Evolutionary conservation across 768 basidiomycete genomes (phyloP), one percentile per base, ranked within the genome.

Genomic region (Pisolithus albus): DNA sequence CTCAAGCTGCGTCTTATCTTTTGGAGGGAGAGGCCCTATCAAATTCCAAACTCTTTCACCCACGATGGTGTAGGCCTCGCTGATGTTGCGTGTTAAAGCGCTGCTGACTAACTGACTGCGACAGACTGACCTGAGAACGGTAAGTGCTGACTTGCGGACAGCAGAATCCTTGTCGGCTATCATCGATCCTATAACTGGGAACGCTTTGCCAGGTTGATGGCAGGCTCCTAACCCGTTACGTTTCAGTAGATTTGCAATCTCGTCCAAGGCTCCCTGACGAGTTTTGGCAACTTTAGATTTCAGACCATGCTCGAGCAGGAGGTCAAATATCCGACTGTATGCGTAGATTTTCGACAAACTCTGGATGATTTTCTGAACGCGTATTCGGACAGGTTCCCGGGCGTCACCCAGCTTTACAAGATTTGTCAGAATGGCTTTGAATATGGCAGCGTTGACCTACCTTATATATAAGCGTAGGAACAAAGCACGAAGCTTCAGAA

Each of bases 251-350:
- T 73, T 73, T 4, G 79, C 83, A 49, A 95, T 70, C 62, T 94
- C 92, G 55, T 95, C 92, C 43, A 94, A 70, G 18, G 86, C 75
- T 11, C 91, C 89, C 68, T 92, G 88, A 11, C 94, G 82, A 10
- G 92, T 90, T 69, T 94, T 93, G 3, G 92, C 86, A 16, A 92
- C 88, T 68, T 94, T 94, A 16, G 88, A 86, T 65, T 84, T 87
- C 40, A 94, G 69, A 15, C 96, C 95, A 62, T 94, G 80, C 37
- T 96, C 91, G 10, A 96, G 76, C 7, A 98, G 71, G 13, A 92
- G 68, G 61, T 89, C 86, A 65, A 96, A 94, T 30, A 98, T 75
- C 38, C 93, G 85, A 60, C 93, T 96, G 60, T 87, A 94, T 1
- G 96, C 87, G 61, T 94, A 96, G 48, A 97, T 84, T 62, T 86